phyloP scores from a whole-genome alignment of 2,329 filamentous ascomycete species.

The Paecilomyces formosus region DNA sequence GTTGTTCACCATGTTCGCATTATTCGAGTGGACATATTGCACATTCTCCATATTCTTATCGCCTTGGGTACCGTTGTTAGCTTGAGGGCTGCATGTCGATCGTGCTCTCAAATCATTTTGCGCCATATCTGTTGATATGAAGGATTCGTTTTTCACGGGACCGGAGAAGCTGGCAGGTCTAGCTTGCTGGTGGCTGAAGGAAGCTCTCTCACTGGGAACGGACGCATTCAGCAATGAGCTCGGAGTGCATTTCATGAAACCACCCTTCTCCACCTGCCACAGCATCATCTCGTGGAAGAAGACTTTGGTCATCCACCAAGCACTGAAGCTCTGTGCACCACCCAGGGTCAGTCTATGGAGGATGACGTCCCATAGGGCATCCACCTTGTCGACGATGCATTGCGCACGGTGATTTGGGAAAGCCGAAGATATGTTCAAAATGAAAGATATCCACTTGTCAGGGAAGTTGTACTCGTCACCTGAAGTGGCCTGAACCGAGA shows the following conservation, averaged over 20 bases:
- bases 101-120: slow-evolving; percentile 12
- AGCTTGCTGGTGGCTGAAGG: slow-evolving; percentile 12
- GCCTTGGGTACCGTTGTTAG: slow-evolving; percentile 10
- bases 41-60: slow-evolving; percentile 9
- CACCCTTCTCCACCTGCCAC: slow-evolving; percentile 83
- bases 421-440: slow-evolving; percentile 30
- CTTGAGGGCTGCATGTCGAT: slow-evolving; percentile 11
- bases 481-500: slow-evolving; percentile 27
- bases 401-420: slow-evolving; percentile 36
- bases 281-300: slow-evolving; percentile 92
- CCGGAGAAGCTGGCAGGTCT: slow-evolving; percentile 13
- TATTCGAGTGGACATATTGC: slow-evolving; percentile 14
- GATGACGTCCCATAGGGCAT: slow-evolving; percentile 36
- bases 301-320: slow-evolving; percentile 70
- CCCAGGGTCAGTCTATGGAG: slow-evolving; percentile 37
- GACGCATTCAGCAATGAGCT: slow-evolving; percentile 21
- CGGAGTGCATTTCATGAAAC: slow-evolving; percentile 61
- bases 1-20: slow-evolving; percentile 23
- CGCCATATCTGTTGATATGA: slow-evolving; percentile 11
- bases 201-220: slow-evolving; percentile 15
- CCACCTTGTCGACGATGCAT: slow-evolving; percentile 39
- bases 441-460: slow-evolving; percentile 40
- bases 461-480: slow-evolving; percentile 41
- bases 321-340: slow-evolving; percentile 40
- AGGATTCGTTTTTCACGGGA: slow-evolving; percentile 8